Conservation (phyloP, 164 flowering plant species). For the Litsea cubeba region DNA sequence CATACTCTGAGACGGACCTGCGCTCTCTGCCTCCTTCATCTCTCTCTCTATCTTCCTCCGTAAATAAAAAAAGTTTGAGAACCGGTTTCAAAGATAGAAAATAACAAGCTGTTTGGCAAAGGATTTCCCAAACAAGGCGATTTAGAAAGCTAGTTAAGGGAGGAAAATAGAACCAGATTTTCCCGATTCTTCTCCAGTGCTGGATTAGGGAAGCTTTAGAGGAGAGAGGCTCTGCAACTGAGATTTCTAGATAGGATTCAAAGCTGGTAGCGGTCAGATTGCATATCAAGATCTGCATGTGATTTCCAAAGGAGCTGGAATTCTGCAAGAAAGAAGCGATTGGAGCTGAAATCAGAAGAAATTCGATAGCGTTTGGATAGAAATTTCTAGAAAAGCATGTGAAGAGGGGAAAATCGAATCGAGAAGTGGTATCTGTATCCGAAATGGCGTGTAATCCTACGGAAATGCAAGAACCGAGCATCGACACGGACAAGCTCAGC, state of each 20-base stretch:
- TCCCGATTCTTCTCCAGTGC: neutral
- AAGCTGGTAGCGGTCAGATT: neutral
- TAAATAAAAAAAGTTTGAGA: too few relatives aligned
- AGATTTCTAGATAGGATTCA: neutral
- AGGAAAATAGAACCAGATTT: neutral
- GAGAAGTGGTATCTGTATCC: neutral
- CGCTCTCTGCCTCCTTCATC: slow-evolving; percentile 17
- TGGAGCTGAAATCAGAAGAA: neutral
- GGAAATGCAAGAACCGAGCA: slow-evolving; percentile 64
- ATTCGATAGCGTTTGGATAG: neutral
- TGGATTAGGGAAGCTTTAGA: neutral
- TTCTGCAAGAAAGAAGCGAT: neutral
- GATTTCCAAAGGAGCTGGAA: neutral
- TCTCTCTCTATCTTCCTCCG: neutral
- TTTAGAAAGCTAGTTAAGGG: too few relatives aligned
- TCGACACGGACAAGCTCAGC: slow-evolving; percentile 75
- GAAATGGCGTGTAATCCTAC: slow-evolving; percentile 21
- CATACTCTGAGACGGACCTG: slow-evolving; percentile 38
- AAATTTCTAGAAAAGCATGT: neutral
- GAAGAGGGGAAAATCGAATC: neutral
- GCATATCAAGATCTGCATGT: neutral
- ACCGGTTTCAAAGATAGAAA: neutral
- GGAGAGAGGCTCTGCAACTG: neutral
- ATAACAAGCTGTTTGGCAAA: neutral
- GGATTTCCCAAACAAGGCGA: neutral